A percentile compares a stretch with the other conserved stretches of the same genome.
These are phyloP conservation scores for Aphanomyces stellatus DNA, from an alignment of 352 stramenopile species.

Conservation along the genomic window DNA sequence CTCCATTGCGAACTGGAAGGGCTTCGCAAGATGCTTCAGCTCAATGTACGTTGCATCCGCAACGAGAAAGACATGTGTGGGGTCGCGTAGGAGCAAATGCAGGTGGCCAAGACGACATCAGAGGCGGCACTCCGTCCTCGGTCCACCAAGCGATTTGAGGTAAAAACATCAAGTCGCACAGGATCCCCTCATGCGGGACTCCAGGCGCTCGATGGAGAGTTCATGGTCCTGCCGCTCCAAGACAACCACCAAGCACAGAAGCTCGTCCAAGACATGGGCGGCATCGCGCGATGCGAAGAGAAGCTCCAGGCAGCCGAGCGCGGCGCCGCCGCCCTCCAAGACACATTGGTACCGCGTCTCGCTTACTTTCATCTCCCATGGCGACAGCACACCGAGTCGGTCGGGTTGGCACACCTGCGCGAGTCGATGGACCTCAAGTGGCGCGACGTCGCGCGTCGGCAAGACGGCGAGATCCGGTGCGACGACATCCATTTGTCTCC, in stretches of 20 bases:
- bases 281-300: background rate
- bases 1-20: conserved; percentile 4
- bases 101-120: too few species aligned
- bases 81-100: too few species aligned
- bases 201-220: too few species aligned
- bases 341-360: background rate
- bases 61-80: background rate
- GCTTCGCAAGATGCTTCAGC: conserved; percentile 12
- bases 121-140: too few species aligned
- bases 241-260: too few species aligned
- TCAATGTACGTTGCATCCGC: background rate
- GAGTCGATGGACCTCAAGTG: conserved; percentile 10
- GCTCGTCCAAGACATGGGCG: too few species aligned
- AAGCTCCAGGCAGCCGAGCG: background rate
- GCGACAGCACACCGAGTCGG: background rate
- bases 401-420: background rate
- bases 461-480: conserved; percentile 1
- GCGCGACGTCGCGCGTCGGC: background rate
- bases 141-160: too few species aligned
- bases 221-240: too few species aligned
- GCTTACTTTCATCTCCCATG: background rate
- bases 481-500: background rate
- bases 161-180: too few species aligned
- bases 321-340: background rate
- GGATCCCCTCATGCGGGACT: too few species aligned